Base-by-base conservation (phyloP, 495 filamentous ascomycete species). In the Aspergillus nanangensis region DNA sequence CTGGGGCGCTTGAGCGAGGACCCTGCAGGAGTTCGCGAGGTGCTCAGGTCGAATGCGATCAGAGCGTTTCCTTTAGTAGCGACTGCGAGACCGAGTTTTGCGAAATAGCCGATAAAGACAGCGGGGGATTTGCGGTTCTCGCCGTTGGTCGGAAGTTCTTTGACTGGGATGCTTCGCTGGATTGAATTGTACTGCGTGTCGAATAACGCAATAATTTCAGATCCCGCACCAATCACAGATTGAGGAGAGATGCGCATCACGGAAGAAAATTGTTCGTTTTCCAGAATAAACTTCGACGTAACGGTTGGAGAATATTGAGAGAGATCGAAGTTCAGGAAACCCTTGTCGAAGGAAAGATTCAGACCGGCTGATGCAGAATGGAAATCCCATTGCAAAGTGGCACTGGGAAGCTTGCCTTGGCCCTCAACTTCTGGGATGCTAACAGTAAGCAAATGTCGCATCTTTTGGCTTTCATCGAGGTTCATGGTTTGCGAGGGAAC, bases 121-220 rank as follows among this genome's bases (percentile, higher is more conserved):
- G 53, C 55, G 4, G 53, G 55, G 17, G 48, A 55, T 42, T 53
- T 55, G 15, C 8, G 13, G 13, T 53, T 48, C 8, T 43, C 50
- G 4, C 57, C 51, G 5, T 47, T 54, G 27, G 47, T 48, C 5
- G 64, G 62, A 31, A 83, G 44, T 40, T 74, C 59, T 13, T 70
- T 60, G 11, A 69, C 63, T n/a, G 78, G 70, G 45, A 74, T 70
- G 45, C 71, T 72, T 39, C 69, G 66, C 58, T 86, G 77, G 10
- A 84, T 66, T 3, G 84, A 85, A 19, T 78, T 71, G 52, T 81
- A 86, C 38, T 81, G 77, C 4, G 82, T 83, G 55, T 84, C 84
- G 53, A 82, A 85, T 14, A 88, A 60, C 10, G 70, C 72, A 20
- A 73, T 61, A 31, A 75, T 62, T 13, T 68, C 70, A n/a, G 70